Evolutionary conservation across 169 alveolate genomes (phyloP).

Genomic region (Plasmodium malariae): DNA sequence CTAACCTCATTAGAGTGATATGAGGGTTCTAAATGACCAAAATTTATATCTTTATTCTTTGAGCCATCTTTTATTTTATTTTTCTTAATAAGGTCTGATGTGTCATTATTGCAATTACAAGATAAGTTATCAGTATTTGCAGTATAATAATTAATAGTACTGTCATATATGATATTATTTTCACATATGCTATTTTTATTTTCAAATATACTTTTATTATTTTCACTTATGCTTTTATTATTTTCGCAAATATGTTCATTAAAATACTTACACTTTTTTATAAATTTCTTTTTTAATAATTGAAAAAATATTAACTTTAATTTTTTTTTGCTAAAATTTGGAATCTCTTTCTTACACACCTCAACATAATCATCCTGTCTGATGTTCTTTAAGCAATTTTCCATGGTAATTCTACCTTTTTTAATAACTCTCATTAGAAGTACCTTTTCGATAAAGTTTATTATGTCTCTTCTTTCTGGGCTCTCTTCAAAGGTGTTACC

Average conservation of each 20-base stretch:
- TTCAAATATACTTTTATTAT: conserved; percentile 51
- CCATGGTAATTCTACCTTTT: conserved; percentile 61
- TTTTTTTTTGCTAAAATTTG: conserved; percentile 31
- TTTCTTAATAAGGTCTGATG: no score
- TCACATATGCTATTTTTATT: not conserved
- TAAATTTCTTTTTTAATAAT: conserved; percentile 52
- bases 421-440: conserved; percentile 58
- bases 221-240: not conserved
- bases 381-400: conserved; percentile 37
- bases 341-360: conserved; percentile 55
- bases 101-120: no score
- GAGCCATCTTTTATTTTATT: no score
- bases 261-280: conserved; percentile 67
- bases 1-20: no score
- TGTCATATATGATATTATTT: not conserved
- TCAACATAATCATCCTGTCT: conserved; percentile 57
- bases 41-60: no score
- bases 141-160: not conserved
- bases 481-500: not conserved
- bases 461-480: not conserved
- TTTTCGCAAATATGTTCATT: conserved; percentile 70
- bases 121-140: not conserved
- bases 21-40: no score
- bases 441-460: conserved; percentile 48
- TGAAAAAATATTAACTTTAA: conserved; percentile 36